A percentile compares a stretch with the other conserved stretches of the same genome.
phyloP scores from a whole-genome alignment of 352 stramenopile genomes.

The Aphanomyces euteiches region DNA sequence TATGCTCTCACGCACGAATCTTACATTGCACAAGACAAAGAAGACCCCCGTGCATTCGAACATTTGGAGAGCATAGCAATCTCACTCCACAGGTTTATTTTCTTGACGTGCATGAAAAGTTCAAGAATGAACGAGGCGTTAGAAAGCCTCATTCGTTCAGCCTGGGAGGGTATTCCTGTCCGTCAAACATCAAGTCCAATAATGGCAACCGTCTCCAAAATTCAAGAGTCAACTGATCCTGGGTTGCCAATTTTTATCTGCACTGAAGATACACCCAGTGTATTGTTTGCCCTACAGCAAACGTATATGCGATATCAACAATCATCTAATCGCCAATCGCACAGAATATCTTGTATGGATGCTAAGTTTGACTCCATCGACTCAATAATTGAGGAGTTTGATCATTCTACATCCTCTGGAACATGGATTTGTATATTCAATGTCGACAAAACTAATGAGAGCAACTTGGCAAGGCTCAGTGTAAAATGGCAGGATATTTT shows the following conservation, averaged over 20 bases:
- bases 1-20: conserved; percentile 16
- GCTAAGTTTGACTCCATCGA: too few relatives aligned
- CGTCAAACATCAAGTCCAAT: neutral
- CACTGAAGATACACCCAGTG: neutral
- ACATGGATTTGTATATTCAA: conserved; percentile 8
- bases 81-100: neutral
- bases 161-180: neutral
- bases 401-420: neutral
- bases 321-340: too few relatives aligned
- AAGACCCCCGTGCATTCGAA: neutral
- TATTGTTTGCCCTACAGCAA: neutral
- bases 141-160: neutral
- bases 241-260: conserved; percentile 11
- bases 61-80: conserved; percentile 2
- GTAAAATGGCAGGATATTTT: conserved; percentile 19
- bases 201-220: neutral
- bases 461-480: neutral
- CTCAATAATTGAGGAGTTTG: neutral
- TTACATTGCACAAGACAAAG: neutral
- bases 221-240: neutral
- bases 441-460: neutral
- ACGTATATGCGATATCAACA: neutral
- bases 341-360: too few relatives aligned
- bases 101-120: conserved; percentile 1
- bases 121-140: neutral